Percentiles rank a stretch among this genome's conserved stretches.
phyloP scores from a whole-genome alignment of 2,329 filamentous ascomycete species.

The Aspergillus sp. region DNA sequence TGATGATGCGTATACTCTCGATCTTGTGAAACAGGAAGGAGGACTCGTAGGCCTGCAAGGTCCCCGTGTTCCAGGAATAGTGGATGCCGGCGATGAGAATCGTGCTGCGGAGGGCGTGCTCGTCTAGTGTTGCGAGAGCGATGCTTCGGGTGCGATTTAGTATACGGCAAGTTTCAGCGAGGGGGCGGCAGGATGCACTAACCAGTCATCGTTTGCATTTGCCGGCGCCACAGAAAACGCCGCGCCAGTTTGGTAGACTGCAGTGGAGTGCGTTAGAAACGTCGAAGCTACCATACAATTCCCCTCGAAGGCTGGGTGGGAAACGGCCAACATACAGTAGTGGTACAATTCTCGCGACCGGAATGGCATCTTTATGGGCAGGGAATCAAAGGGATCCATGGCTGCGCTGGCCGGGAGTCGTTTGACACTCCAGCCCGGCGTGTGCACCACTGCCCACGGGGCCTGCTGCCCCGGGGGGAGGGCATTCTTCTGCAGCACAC shows the following conservation, averaged over 20 bases:
- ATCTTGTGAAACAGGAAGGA: constrained; percentile 9
- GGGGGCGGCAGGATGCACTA: background rate
- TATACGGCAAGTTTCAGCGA: background rate
- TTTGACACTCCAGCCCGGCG: background rate
- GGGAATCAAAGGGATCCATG: constrained; percentile 8
- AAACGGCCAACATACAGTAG: constrained; percentile 2
- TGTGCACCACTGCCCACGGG: background rate
- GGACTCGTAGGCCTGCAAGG: constrained; percentile 5
- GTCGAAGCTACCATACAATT: background rate
- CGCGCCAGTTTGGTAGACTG: constrained; percentile 7
- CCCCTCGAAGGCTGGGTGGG: no score
- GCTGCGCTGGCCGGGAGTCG: background rate
- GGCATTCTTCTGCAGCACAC: background rate
- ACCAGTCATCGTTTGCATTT: constrained; percentile 3
- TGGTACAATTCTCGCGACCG: constrained; percentile 7
- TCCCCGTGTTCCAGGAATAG: constrained; percentile 10
- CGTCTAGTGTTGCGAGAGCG: constrained; percentile 4
- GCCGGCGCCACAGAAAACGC: background rate
- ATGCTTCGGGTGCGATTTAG: background rate
- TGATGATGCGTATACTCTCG: constrained; percentile 8
- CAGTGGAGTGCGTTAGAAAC: background rate
- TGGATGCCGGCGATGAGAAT: constrained; percentile 5
- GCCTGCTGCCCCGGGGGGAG: constrained; percentile 1
- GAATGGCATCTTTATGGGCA: constrained; percentile 8
- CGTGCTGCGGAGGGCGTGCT: constrained; percentile 6